phyloP scores from a whole-genome alignment of 1,284 basidiomycete genomes.

The Volvariella volvacea region DNA sequence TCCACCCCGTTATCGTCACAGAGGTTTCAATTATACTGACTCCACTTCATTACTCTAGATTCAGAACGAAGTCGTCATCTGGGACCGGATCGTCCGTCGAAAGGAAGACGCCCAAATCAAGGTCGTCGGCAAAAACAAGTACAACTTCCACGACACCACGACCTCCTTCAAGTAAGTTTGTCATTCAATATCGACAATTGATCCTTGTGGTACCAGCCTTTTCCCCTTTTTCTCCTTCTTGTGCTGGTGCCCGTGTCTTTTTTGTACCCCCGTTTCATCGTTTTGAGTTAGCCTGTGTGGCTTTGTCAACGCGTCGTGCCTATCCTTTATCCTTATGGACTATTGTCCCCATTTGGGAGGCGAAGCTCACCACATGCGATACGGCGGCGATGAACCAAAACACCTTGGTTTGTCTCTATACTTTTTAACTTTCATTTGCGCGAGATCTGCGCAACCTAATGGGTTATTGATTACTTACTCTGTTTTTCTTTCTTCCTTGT shows the following conservation, averaged over 20 bases:
- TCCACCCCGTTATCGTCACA: too few species aligned
- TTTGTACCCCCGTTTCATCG: slow-evolving; percentile 2
- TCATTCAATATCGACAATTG: too few species aligned
- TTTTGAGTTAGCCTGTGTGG: background rate
- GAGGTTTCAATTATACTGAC: too few species aligned
- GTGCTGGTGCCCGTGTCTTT: too few species aligned
- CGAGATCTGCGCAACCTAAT: too few species aligned
- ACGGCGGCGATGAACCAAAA: slow-evolving; percentile 3
- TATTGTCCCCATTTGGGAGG: background rate
- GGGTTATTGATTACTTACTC: too few species aligned
- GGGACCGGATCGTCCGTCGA: slow-evolving; percentile 83
- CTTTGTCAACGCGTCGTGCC: background rate
- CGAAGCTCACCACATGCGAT: slow-evolving; percentile 2
- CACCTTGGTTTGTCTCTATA: too few species aligned
- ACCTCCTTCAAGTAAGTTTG: slow-evolving; percentile 66
- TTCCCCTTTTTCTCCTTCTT: background rate
- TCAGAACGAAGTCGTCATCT: slow-evolving; percentile 80
- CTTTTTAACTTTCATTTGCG: too few species aligned
- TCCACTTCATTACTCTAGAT: slow-evolving; percentile 34
- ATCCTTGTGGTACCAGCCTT: too few species aligned
- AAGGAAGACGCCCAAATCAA: slow-evolving; percentile 71
- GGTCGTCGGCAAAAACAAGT: slow-evolving; percentile 72
- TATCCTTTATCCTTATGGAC: background rate
- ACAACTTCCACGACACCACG: slow-evolving; percentile 75
- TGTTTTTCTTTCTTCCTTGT: background rate